Base-by-base conservation (phyloP, 202 grass and related monocot species). In the Carex arenaria region DNA sequence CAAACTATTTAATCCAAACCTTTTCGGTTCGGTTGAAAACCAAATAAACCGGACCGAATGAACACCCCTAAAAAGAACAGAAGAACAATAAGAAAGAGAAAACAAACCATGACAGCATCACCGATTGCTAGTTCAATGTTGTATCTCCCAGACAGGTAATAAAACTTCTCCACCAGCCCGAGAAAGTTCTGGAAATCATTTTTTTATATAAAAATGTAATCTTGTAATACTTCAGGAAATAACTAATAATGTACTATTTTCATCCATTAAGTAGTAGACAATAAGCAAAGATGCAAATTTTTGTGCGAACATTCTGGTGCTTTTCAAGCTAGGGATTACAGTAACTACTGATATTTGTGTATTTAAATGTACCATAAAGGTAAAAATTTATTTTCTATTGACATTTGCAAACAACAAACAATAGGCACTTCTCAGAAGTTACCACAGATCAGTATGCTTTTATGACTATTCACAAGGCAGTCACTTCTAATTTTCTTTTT, bases 81-180 rank as follows among this genome's bases (percentile, higher is more conserved):
- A 54, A 67, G 3, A 55, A 69, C 64, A 85, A 67, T 81, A 86
- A 64, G 4, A 86, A 65, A 76, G 72, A 45, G 49, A 66, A 47
- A 26, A 61, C 66, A 64, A 85, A 99, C 93, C 97, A 99, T 96
- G 80, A 85, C 90, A 87, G 93, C 86, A 81, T 99, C 97, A 89
- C 93, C 97, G 86, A 99, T 82, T 43, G 86, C 56, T 82, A 99
- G 90, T 80, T 96, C 93, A 64, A 99, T 89, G 42, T 92, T 91
- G 71, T 99, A 99, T 91, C 79, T 89, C 87, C 96, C 96, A 80
- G 93, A 96, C 55, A 96, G 87, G 82, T 99, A 99, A 88, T 96
- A 99, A 79, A 99, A 91, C 76, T 92, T 99, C 75, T 94, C 93
- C 74, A 99, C 91, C 78, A 99, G 82, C 62, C 90, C 93, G 78